These are phyloP conservation scores for Petunia hybrid DNA, from an alignment of 305 asterid genomes.

Conservation along the genomic window DNA sequence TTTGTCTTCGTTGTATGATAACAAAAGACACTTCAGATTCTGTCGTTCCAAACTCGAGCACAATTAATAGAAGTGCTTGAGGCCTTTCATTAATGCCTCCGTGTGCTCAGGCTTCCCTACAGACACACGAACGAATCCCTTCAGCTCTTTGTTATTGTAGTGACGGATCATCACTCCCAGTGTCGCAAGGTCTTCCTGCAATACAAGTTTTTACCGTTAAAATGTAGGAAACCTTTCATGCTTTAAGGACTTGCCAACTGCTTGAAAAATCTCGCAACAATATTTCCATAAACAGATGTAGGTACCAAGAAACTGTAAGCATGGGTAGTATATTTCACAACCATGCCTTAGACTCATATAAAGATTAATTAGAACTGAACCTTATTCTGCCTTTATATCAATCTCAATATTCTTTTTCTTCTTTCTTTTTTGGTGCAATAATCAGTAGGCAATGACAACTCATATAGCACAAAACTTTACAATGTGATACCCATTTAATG, in stretches of 20 bases:
- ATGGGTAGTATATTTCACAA: neutral
- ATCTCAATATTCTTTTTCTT: neutral
- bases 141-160: slow-evolving; percentile 84
- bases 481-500: too few relatives aligned
- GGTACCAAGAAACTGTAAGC: slow-evolving; percentile 13
- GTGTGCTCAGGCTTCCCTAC: slow-evolving; percentile 98
- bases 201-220: slow-evolving; percentile 3
- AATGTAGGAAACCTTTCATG: slow-evolving; percentile 20
- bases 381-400: neutral
- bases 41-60: neutral
- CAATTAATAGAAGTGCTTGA: slow-evolving; percentile 56
- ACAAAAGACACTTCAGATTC: slow-evolving; percentile 11
- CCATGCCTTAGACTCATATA: neutral
- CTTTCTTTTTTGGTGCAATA: neutral
- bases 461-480: too few relatives aligned
- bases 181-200: slow-evolving; percentile 88
- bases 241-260: neutral
- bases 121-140: slow-evolving; percentile 87
- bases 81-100: slow-evolving; percentile 70
- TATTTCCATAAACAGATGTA: neutral
- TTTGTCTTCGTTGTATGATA: neutral
- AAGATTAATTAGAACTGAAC: too few relatives aligned
- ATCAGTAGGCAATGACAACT: neutral
- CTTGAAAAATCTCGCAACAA: neutral
- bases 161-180: slow-evolving; percentile 98